phyloP scores from a whole-genome alignment of 805 yeast genomes.

The Blastobotrys chiropterorum region DNA sequence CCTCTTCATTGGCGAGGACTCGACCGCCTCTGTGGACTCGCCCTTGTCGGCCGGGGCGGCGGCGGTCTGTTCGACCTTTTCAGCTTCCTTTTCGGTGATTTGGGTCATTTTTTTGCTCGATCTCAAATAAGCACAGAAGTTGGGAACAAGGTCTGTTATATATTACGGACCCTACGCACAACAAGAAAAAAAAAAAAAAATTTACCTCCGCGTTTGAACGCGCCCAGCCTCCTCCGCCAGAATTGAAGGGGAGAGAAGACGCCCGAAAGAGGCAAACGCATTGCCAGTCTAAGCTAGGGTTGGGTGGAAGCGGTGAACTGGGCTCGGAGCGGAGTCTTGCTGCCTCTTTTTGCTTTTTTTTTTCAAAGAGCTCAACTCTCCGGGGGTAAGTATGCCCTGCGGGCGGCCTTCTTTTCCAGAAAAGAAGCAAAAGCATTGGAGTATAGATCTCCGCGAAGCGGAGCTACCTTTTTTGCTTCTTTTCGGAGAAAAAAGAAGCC shows the following conservation, averaged over 20 bases:
- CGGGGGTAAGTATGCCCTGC: neutral
- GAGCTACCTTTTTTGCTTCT: neutral
- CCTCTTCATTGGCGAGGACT: conserved; percentile 18
- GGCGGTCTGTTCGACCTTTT: neutral
- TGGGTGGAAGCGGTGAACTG: too few relatives aligned
- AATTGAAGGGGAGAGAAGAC: too few relatives aligned
- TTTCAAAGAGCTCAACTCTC: too few relatives aligned
- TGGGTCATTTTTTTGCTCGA: neutral
- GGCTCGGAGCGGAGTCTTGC: too few relatives aligned
- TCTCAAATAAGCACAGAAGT: too few relatives aligned
- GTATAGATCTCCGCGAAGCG: neutral
- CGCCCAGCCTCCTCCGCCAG: too few relatives aligned
- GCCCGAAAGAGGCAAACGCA: too few relatives aligned
- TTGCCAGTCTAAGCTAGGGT: too few relatives aligned
- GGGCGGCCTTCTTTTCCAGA: neutral
- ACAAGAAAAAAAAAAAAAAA: neutral
- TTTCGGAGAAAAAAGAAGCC: neutral
- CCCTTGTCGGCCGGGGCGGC: neutral
- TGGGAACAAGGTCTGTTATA: neutral
- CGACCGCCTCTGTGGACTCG: neutral
- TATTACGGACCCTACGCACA: neutral
- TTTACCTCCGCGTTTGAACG: too few relatives aligned
- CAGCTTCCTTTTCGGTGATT: conserved; percentile 4
- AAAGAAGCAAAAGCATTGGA: neutral
- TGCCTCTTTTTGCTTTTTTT: too few relatives aligned